Base-by-base conservation (phyloP, 441 rosid species). In the Geranium incanum region DNA sequence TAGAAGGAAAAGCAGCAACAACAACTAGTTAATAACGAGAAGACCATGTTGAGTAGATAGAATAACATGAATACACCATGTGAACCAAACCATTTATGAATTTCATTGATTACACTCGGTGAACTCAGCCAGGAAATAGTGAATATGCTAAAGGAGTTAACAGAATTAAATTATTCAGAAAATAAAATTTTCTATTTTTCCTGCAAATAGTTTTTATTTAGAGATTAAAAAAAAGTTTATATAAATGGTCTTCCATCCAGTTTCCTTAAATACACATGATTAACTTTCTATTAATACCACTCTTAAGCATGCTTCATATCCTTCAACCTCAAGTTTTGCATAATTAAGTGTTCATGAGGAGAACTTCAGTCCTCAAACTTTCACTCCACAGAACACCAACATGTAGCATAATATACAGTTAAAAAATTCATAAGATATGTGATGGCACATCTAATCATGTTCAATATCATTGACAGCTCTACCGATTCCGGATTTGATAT, bases 1-100 rank as follows among this genome's bases (percentile, higher is more conserved):
- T 68, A 38, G 36, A 45, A 39, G 45, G 57, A 68, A 15, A 68
- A 68, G 70, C 37, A 68, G 70, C 37, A 36, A 15, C 21, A 21
- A 65, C 13, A 43, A 37, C n/a, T 41, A 68, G 36, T 19, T 43
- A 18, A 5, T 1, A 68, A 68, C 55, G 1, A 66, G 21, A 11
- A 36, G 13, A 37, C 57, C 57, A 66, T 3, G 7, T 21, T 66
- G 11, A 66, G 18, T 36, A 66, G 43, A 66, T 66, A 66, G 36
- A 33, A 38, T 13, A 65, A 37, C 21, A 66, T 15, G 68, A 6
- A 38, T 37, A 66, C 48, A 37, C 19, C 16, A n/a, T 15, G 12
- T 28, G 43, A 65, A 33, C 68, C 68, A 65, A 65, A 13, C 39
- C 68, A 36, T 28, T 65, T 33, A 65, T 62, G 36, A 8, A 7